These are phyloP conservation scores for Penicillium canariense DNA, from an alignment of 495 filamentous ascomycete genomes.

Conservation along the genomic window DNA sequence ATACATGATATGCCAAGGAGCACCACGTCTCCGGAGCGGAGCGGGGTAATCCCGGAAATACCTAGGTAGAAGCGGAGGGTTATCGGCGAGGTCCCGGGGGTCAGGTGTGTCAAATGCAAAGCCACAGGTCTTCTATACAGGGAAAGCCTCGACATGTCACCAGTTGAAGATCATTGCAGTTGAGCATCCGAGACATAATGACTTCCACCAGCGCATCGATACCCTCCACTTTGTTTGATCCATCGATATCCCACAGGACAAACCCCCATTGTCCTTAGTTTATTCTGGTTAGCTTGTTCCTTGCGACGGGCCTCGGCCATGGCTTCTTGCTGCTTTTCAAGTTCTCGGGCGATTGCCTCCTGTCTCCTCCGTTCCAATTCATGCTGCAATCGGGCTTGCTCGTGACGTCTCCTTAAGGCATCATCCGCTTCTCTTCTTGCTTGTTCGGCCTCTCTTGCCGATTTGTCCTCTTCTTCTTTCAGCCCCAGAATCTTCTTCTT, in stretches of 20 bases:
- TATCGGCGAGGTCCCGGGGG: too few relatives aligned
- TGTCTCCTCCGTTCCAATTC: conserved; percentile 31
- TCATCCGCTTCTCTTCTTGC: conserved; percentile 21
- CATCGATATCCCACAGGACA: conserved; percentile 31
- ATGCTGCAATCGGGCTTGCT: conserved; percentile 34
- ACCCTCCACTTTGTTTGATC: conserved; percentile 36
- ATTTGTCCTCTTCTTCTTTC: conserved; percentile 17
- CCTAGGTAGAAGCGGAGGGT: too few relatives aligned
- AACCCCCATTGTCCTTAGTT: conserved; percentile 46
- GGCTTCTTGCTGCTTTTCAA: conserved; percentile 24
- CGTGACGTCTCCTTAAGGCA: conserved; percentile 23
- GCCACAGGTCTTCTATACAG: too few relatives aligned
- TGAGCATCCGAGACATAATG: conserved; percentile 12
- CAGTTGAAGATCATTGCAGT: conserved; percentile 2
- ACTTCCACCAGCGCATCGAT: conserved; percentile 32
- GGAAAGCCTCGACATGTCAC: too few relatives aligned
- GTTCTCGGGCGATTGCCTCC: conserved; percentile 28
- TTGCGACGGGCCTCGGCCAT: conserved; percentile 23
- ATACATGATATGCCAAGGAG: too few relatives aligned
- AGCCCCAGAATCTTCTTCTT: background rate
- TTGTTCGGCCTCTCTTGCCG: conserved; percentile 8
- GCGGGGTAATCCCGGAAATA: too few relatives aligned
- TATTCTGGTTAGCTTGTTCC: conserved; percentile 44
- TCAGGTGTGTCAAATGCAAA: too few relatives aligned
- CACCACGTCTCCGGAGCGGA: too few relatives aligned